These are phyloP conservation scores for Talaromyces ruber DNA, from an alignment of 495 filamentous ascomycete genomes.

Conservation along the genomic window DNA sequence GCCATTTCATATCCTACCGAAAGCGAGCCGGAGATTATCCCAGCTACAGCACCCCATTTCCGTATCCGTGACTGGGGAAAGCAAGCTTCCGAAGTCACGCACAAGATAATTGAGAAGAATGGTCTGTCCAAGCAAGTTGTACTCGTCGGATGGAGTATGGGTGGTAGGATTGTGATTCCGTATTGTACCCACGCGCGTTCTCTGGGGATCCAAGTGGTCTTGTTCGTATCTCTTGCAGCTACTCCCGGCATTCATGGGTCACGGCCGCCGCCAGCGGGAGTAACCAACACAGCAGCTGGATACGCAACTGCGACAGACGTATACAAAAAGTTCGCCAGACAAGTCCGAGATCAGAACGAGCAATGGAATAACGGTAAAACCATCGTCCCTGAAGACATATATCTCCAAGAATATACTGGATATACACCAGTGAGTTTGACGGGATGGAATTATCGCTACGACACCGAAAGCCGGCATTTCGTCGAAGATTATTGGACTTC, in stretches of 20 bases:
- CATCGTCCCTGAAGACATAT: conserved; percentile 11
- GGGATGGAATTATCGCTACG: conserved; percentile 10
- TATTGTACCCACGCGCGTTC: conserved; percentile 11
- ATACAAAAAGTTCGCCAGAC: not conserved
- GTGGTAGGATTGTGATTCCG: conserved; percentile 14
- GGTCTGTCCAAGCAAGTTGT: conserved; percentile 6
- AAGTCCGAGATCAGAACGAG: conserved; percentile 2
- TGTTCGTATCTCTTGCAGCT: conserved; percentile 15
- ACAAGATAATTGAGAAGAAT: conserved; percentile 7
- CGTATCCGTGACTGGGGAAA: conserved; percentile 15
- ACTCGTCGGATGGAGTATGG: conserved; percentile 18
- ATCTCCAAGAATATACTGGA: conserved; percentile 16
- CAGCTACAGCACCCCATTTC: conserved; percentile 8
- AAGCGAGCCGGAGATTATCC: conserved; percentile 10
- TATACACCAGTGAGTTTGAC: conserved; percentile 13
- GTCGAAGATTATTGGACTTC: conserved; percentile 5
- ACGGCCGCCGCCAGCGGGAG: not conserved
- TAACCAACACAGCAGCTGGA: conserved; percentile 4
- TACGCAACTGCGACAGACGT: not conserved
- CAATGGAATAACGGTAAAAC: conserved; percentile 3
- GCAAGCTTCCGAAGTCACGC: conserved; percentile 12
- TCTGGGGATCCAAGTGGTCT: conserved; percentile 11
- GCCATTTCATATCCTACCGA: conserved; percentile 19
- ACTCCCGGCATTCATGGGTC: conserved; percentile 15
- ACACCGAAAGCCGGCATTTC: not conserved